Percentiles rank a stretch among this genome's conserved stretches.
Evolutionary conservation across 306 rosid species (phyloP).

Genomic region (Vachellia pachyceras): DNA sequence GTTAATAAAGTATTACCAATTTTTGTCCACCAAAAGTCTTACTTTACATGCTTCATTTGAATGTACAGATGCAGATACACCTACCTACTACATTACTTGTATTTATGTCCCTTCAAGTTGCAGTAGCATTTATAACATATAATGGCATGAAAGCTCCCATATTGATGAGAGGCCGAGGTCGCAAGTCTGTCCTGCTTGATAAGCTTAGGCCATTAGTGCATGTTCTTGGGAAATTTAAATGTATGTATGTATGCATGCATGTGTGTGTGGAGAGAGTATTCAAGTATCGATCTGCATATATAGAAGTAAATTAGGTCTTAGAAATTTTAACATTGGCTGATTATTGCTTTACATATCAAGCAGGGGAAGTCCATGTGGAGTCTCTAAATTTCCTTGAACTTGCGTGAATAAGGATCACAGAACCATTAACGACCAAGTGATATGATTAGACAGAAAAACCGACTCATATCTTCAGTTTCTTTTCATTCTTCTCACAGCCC

Average conservation of each 20-base stretch:
- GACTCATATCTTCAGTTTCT: constrained; percentile 30
- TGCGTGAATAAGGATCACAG: constrained; percentile 32
- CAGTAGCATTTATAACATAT: no score
- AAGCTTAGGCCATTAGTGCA: no score
- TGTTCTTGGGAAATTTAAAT: no score
- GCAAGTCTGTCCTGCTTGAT: no score
- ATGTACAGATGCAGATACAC: no score
- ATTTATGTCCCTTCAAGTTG: no score
- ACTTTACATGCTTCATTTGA: no score
- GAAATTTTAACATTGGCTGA: neutral
- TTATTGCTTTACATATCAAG: neutral
- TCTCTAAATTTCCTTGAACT: constrained; percentile 1
- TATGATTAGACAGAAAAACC: constrained; percentile 28
- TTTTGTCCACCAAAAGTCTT: neutral
- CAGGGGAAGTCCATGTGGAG: neutral
- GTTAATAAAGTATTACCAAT: neutral
- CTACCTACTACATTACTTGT: no score
- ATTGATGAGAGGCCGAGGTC: no score
- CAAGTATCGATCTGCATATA: neutral
- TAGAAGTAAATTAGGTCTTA: neutral
- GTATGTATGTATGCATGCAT: no score
- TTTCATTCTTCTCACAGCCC: neutral
- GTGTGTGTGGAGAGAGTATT: no score
- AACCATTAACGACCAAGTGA: constrained; percentile 13
- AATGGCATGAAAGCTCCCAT: no score